Percentiles rank a stretch among this genome's conserved stretches.
Conservation (phyloP, 768 basidiomycete genomes). For the Pleurotus cornucopiae region DNA sequence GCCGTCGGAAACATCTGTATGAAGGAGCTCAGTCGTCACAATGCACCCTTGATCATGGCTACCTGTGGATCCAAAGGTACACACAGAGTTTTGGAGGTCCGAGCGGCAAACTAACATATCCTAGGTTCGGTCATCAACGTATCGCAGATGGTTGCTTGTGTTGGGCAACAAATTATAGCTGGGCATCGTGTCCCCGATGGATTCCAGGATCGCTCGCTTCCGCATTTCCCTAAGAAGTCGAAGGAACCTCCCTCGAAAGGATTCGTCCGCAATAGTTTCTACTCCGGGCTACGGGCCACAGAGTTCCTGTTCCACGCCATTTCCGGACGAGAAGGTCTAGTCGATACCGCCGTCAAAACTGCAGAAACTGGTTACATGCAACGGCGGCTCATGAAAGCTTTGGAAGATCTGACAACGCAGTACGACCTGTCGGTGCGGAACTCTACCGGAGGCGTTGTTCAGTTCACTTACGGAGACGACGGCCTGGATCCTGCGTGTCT, state of each 20-base stretch:
- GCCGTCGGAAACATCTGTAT: constrained; percentile 97
- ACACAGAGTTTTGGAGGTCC: constrained; percentile 9
- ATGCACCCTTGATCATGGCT: constrained; percentile 97
- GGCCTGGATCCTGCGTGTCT: constrained; percentile 91
- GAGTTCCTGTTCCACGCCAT: constrained; percentile 99
- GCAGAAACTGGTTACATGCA: constrained; percentile 99
- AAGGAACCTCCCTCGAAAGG: constrained; percentile 96
- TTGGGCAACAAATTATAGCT: constrained; percentile 98
- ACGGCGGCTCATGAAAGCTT: constrained; percentile 95
- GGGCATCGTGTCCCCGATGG: constrained; percentile 98
- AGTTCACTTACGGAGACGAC: constrained; percentile 96
- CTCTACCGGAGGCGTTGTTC: constrained; percentile 91
- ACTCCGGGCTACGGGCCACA: constrained; percentile 83
- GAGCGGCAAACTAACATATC: background rate
- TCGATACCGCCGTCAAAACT: constrained; percentile 99
- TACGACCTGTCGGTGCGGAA: constrained; percentile 97
- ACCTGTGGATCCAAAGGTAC: constrained; percentile 97
- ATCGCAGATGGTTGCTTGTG: constrained; percentile 99
- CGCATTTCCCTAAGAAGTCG: constrained; percentile 97
- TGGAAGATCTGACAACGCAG: constrained; percentile 94
- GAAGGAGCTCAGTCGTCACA: constrained; percentile 95
- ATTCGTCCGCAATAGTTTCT: constrained; percentile 98
- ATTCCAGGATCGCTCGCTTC: constrained; percentile 98
- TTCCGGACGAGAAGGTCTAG: constrained; percentile 95
- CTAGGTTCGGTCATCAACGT: constrained; percentile 96